Percentiles rank a stretch among this genome's conserved stretches.
Conservation (phyloP, 2,329 filamentous ascomycete species). For the Phaeosphaeriaceae sp. region DNA sequence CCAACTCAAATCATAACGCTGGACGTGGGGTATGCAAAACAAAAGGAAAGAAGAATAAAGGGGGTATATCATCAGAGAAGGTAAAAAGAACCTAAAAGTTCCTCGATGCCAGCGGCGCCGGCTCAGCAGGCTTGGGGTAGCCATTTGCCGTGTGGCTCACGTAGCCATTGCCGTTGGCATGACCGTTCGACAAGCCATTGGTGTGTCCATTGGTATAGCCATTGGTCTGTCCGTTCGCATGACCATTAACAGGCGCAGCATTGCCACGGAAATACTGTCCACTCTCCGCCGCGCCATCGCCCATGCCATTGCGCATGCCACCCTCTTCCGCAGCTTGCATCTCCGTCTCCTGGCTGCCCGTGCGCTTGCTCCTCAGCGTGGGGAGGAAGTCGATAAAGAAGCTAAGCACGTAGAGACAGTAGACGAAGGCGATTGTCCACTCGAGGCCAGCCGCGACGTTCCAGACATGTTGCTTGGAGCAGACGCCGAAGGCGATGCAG, state of each 20-base stretch:
- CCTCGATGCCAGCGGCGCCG: constrained; percentile 29
- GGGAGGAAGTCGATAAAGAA: constrained; percentile 90
- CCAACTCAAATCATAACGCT: not conserved
- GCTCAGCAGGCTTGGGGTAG: constrained; percentile 25
- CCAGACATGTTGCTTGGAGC: constrained; percentile 56
- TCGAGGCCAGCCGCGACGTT: constrained; percentile 81
- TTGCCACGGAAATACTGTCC: constrained; percentile 37
- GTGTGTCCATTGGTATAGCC: constrained; percentile 22
- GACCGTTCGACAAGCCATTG: constrained; percentile 23
- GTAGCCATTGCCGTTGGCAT: constrained; percentile 21
- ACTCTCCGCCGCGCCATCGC: constrained; percentile 34
- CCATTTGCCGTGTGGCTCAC: constrained; percentile 17
- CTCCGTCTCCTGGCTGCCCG: constrained; percentile 45
- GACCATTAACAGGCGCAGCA: constrained; percentile 20
- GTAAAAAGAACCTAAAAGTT: constrained; percentile 15
- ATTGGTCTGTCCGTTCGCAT: constrained; percentile 20
- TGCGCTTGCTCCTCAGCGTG: constrained; percentile 67
- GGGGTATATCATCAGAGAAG: not conserved
- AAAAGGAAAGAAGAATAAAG: not conserved
- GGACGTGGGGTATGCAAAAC: not conserved
- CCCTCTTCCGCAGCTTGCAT: constrained; percentile 42
- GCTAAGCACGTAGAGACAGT: constrained; percentile 85
- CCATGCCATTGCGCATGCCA: constrained; percentile 12
- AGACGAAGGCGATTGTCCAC: constrained; percentile 80
- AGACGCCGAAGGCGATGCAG: constrained; percentile 73